These are phyloP conservation scores for Beverwykella pulmonaria DNA, from an alignment of 495 filamentous ascomycete genomes.

Conservation along the genomic window DNA sequence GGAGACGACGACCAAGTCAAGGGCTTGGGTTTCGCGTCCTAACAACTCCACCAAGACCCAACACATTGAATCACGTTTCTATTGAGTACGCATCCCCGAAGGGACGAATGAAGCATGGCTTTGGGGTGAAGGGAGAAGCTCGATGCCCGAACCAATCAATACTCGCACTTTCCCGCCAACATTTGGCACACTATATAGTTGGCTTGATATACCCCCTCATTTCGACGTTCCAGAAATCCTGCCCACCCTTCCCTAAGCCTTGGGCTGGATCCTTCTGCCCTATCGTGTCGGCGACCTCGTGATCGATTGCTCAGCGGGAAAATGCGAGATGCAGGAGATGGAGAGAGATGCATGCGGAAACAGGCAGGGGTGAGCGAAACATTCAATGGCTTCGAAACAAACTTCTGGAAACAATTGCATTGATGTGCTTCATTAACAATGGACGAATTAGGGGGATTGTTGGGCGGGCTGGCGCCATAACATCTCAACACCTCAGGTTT, in stretches of 20 bases:
- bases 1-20: slow-evolving; percentile 86
- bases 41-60: not conserved
- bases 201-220: not conserved
- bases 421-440: not conserved
- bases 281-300: not conserved
- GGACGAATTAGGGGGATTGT: not conserved
- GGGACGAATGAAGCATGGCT: too few relatives aligned
- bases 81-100: not conserved
- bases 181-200: not conserved
- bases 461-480: too few relatives aligned
- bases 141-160: not conserved
- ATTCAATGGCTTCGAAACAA: not conserved
- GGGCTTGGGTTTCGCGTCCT: slow-evolving; percentile 58
- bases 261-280: not conserved
- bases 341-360: too few relatives aligned
- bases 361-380: not conserved
- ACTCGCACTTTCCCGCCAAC: not conserved
- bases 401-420: not conserved
- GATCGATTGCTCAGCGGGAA: not conserved
- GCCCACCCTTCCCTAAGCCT: not conserved
- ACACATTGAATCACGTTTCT: not conserved
- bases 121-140: not conserved
- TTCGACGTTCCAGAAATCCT: not conserved
- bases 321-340: not conserved
- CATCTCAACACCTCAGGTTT: too few relatives aligned